Percentiles rank a stretch among this genome's conserved stretches.
Evolutionary conservation across 352 stramenopile species (phyloP).

Genomic region (Phytophthora nicotianae): DNA sequence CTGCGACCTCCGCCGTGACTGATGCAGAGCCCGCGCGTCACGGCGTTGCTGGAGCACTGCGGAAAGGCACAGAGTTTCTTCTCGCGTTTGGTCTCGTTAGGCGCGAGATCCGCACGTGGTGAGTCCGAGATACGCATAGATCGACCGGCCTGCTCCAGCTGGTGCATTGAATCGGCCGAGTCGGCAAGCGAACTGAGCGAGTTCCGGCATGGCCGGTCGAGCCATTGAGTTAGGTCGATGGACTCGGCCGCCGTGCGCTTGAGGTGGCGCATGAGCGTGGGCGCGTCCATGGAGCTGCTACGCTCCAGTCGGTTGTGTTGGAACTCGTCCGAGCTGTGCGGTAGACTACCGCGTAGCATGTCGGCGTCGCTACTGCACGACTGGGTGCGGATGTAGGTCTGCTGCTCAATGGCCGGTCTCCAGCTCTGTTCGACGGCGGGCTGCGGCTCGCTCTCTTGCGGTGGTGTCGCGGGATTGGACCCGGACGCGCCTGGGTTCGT

Average conservation of each 20-base stretch:
- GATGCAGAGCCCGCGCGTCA: slow-evolving; percentile 83
- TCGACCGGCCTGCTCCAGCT: slow-evolving; percentile 46
- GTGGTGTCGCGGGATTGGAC: slow-evolving; percentile 9
- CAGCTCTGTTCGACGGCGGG: slow-evolving; percentile 24
- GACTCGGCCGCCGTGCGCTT: slow-evolving; percentile 31
- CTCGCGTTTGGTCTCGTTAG: slow-evolving; percentile 48
- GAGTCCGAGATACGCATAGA: slow-evolving; percentile 44
- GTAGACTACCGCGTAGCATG: slow-evolving; percentile 17
- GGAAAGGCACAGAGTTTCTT: slow-evolving; percentile 84
- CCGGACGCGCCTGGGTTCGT: slow-evolving; percentile 35
- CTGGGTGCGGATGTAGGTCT: slow-evolving; percentile 32
- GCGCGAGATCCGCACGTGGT: slow-evolving; percentile 16
- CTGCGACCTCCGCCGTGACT: slow-evolving; percentile 79
- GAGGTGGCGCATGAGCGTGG: slow-evolving; percentile 34
- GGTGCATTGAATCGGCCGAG: slow-evolving; percentile 60
- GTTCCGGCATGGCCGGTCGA: slow-evolving; percentile 33
- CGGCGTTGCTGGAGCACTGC: slow-evolving; percentile 75
- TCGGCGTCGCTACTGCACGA: slow-evolving; percentile 27
- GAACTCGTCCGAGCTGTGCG: slow-evolving; percentile 18
- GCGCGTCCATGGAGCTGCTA: slow-evolving; percentile 68
- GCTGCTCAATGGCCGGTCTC: slow-evolving; percentile 25
- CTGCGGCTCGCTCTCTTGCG: neutral
- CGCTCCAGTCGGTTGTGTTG: slow-evolving; percentile 50
- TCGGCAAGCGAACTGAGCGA: slow-evolving; percentile 62
- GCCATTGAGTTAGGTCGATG: slow-evolving; percentile 53